These are phyloP conservation scores for Lodderomyces elongisporus DNA, from an alignment of 1,139 yeast species.

Conservation along the genomic window DNA sequence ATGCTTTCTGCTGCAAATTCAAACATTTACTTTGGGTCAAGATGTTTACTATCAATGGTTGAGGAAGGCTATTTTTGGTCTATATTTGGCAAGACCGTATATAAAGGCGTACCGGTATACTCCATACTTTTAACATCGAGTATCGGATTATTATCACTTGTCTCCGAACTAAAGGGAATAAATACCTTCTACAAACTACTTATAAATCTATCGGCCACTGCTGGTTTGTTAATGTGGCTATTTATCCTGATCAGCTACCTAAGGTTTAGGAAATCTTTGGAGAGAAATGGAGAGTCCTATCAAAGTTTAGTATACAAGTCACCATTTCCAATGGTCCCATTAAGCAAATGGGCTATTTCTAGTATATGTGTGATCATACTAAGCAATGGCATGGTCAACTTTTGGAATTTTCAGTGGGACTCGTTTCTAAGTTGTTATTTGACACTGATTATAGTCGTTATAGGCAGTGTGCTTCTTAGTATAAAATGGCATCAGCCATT, in stretches of 20 bases:
- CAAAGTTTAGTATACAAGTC: conserved; percentile 6
- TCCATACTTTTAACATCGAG: conserved; percentile 18
- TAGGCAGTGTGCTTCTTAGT: conserved; percentile 7
- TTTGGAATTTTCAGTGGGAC: conserved; percentile 12
- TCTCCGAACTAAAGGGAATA: conserved; percentile 14
- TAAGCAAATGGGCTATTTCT: conserved; percentile 10
- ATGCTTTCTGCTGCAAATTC: conserved; percentile 26
- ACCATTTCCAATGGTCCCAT: conserved; percentile 5
- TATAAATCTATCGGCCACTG: conserved; percentile 19
- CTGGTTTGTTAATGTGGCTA: conserved; percentile 24
- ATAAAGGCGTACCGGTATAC: conserved; percentile 16
- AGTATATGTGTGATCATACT: conserved; percentile 13
- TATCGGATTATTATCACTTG: conserved; percentile 16
- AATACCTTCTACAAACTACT: conserved; percentile 15
- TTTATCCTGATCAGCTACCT: conserved; percentile 14
- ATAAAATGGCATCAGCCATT: conserved; percentile 10
- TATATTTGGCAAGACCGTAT: conserved; percentile 6
- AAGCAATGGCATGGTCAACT: conserved; percentile 13
- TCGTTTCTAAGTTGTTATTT: conserved; percentile 13
- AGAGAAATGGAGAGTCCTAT: conserved; percentile 6
- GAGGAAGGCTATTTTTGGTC: conserved; percentile 12
- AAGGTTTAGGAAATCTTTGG: conserved; percentile 11
- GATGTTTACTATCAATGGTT: conserved; percentile 19
- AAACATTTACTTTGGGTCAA: conserved; percentile 23
- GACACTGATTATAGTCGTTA: conserved; percentile 10